These are phyloP conservation scores for Diaporthe citrichinensis DNA, from an alignment of 2,329 filamentous ascomycete species.

Conservation along the genomic window DNA sequence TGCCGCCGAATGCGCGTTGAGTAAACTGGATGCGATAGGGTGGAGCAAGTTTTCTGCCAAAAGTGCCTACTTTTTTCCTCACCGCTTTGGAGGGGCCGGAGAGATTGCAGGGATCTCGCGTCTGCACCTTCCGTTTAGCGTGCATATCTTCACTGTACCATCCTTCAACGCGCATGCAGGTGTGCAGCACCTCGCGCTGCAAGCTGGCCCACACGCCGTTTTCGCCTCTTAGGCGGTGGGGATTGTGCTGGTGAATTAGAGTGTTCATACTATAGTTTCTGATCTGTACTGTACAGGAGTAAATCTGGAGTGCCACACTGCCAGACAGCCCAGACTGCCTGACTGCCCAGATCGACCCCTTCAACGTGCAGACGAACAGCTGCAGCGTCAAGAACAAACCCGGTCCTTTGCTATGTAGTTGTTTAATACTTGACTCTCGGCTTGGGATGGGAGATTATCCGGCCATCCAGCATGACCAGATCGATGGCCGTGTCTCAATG, in stretches of 20 bases:
- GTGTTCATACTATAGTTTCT: not conserved
- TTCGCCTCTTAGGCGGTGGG: constrained; percentile 33
- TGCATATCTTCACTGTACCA: constrained; percentile 24
- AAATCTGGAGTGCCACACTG: not conserved
- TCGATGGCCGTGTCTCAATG: not conserved
- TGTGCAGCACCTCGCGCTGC: not conserved
- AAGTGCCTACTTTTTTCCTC: constrained; percentile 1
- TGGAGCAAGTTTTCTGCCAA: constrained; percentile 32
- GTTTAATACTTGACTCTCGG: not conserved
- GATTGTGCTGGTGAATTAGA: not conserved
- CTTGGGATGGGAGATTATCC: not conserved
- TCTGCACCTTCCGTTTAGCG: constrained; percentile 13
- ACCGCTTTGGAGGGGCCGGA: constrained; percentile 27
- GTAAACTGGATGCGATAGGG: constrained; percentile 31
- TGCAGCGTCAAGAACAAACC: not conserved
- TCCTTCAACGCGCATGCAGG: constrained; percentile 20
- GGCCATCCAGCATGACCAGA: not conserved
- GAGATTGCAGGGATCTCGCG: constrained; percentile 30
- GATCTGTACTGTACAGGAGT: not conserved
- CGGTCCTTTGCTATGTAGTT: not conserved
- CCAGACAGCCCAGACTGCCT: not conserved
- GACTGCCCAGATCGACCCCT: not conserved
- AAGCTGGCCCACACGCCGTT: not conserved
- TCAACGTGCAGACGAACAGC: constrained; percentile 21
- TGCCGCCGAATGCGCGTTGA: constrained; percentile 7